Percentiles rank a stretch among this genome's conserved stretches.
Evolutionary conservation across 208 protist species (phyloP).

Genomic region (Trypanosoma theileri): DNA sequence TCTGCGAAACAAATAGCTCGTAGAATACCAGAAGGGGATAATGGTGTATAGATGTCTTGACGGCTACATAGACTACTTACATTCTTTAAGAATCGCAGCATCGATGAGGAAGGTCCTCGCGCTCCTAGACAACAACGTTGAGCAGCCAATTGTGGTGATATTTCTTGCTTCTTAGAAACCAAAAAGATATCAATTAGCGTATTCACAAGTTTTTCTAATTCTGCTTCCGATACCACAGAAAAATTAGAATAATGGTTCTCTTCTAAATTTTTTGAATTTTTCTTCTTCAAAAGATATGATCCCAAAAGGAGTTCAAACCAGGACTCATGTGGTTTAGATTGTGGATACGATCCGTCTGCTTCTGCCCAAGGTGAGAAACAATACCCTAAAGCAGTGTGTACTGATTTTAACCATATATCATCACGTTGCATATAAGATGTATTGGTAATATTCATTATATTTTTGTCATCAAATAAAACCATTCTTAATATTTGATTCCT

Average conservation of each 20-base stretch:
- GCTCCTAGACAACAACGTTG: constrained; percentile 26
- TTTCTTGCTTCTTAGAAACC: not conserved
- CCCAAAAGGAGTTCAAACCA: constrained; percentile 61
- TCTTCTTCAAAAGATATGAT: constrained; percentile 22
- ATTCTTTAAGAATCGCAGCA: constrained; percentile 22
- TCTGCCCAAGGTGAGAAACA: constrained; percentile 63
- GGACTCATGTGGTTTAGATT: constrained; percentile 12
- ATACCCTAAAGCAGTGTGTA: constrained; percentile 55
- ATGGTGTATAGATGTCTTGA: not conserved
- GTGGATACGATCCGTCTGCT: constrained; percentile 64
- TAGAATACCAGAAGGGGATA: constrained; percentile 27
- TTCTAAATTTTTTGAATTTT: constrained; percentile 20
- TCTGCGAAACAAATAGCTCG: constrained; percentile 75
- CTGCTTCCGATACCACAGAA: constrained; percentile 6
- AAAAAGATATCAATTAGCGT: constrained; percentile 1
- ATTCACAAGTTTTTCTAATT: constrained; percentile 19
- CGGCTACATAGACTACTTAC: constrained; percentile 5
- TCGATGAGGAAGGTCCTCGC: constrained; percentile 26
- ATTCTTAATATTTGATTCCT: constrained; percentile 7
- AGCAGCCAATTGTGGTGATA: constrained; percentile 1
- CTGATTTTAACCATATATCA: constrained; percentile 37
- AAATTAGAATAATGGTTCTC: constrained; percentile 24
- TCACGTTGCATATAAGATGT: constrained; percentile 10
- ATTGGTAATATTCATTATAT: constrained; percentile 1
- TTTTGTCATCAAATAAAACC: constrained; percentile 8